Evolutionary conservation across 2,329 filamentous ascomycete genomes (phyloP), one percentile per base, ranked within the genome.

Genomic region (Aureobasidium vineae): DNA sequence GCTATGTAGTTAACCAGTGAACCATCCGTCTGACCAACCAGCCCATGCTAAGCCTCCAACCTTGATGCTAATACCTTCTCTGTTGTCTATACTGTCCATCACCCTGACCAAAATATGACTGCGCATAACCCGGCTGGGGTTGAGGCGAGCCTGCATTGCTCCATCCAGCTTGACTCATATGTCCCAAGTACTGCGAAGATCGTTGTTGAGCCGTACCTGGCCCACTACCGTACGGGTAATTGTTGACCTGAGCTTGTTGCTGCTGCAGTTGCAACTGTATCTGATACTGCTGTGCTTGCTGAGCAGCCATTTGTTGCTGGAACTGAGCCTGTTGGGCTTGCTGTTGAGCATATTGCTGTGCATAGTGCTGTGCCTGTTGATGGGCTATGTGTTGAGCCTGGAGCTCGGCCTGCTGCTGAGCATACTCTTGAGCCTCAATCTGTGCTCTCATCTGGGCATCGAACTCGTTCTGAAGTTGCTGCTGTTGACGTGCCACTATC

Each of bases 401-500:
- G 40, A 68, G 66, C 36, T 72, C 68, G 38, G 70, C 70, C 69
- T 72, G 73, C 67, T 69, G 65, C 66, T 73, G 71, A 26, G 68
- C 70, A 60, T 70, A 69, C 63, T 77, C 75, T 61, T 77, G 75
- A 49, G 74, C 76, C 68, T 75, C 78, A 68, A 75, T 78, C 68
- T 77, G 77, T 28, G 69, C 66, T 50, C 72, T 69, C 57, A 73
- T 73, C 65, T 79, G 77, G n/a, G 77, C 74, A 67, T 81, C 78
- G 36, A 75, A 75, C 68, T 74, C 71, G 50, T 68, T 41, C 54
- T 72, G 70, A 21, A 70, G 56, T 45, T 75, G 73, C 66, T 80
- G 84, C 64, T 87, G 84, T 72, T 90, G 87, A 19, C 73, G 70
- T 26, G 69, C 72, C 15, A 67, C 68, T 40, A 92, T 91, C 0